These are phyloP conservation scores for Rhazya stricta DNA, from an alignment of 257 asterid species.

Conservation along the genomic window DNA sequence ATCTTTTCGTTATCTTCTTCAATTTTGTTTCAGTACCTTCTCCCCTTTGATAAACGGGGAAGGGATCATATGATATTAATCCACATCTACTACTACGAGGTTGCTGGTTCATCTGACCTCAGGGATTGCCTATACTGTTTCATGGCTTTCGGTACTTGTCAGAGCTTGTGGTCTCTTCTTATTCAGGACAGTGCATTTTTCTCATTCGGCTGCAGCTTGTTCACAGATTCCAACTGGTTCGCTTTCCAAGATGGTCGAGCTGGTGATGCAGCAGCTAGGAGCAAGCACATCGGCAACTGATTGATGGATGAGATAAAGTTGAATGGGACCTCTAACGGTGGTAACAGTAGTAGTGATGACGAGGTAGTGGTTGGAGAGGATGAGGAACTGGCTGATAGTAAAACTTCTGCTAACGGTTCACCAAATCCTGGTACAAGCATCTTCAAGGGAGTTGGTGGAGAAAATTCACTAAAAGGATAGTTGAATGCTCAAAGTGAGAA, in stretches of 20 bases:
- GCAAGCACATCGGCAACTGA: slow-evolving; percentile 60
- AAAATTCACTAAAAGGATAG: slow-evolving; percentile 26
- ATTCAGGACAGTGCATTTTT: neutral
- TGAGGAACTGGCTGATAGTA: slow-evolving; percentile 52
- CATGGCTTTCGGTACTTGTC: neutral
- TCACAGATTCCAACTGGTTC: slow-evolving; percentile 99
- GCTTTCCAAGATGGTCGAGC: slow-evolving; percentile 80
- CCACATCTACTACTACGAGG: neutral
- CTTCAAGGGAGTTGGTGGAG: slow-evolving; percentile 26
- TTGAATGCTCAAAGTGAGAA: slow-evolving; percentile 25
- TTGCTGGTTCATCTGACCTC: neutral
- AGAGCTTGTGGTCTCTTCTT: neutral
- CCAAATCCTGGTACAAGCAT: slow-evolving; percentile 23
- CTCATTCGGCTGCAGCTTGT: slow-evolving; percentile 49
- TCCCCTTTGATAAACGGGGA: neutral
- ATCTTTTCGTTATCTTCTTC: neutral
- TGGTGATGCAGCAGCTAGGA: slow-evolving; percentile 46
- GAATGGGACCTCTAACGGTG: slow-evolving; percentile 50
- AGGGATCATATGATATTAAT: slow-evolving; percentile 1
- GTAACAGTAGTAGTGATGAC: slow-evolving; percentile 66
- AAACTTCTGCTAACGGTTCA: slow-evolving; percentile 35
- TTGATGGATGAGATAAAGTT: slow-evolving; percentile 52
- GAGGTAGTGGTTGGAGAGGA: slow-evolving; percentile 94
- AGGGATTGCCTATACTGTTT: neutral
- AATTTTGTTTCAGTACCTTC: neutral